These are phyloP conservation scores for Diversispora eburnea DNA, from an alignment of 192 early-diverging fungal genomes.

Conservation along the genomic window DNA sequence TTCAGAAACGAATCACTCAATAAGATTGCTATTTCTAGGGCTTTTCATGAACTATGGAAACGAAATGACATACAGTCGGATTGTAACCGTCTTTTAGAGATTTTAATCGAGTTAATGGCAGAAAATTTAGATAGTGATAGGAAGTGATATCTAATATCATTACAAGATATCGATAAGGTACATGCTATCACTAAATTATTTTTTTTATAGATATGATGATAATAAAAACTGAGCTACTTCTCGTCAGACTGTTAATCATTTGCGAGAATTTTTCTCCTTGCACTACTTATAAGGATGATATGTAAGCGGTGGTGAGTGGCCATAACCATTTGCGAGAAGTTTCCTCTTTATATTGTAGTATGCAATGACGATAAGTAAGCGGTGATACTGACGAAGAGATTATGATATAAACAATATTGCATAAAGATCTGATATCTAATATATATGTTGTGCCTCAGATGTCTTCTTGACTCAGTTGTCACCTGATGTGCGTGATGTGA, in stretches of 20 bases:
- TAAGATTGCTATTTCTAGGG: slow-evolving; percentile 21
- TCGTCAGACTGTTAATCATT: slow-evolving; percentile 10
- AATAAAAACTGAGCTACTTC: slow-evolving; percentile 3
- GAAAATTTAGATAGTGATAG: slow-evolving; percentile 16
- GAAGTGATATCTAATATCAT: slow-evolving; percentile 14
- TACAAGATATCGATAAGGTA: slow-evolving; percentile 14
- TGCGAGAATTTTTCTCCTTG: slow-evolving; percentile 9
- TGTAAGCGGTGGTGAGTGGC: slow-evolving; percentile 1
- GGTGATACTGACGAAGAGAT: background rate
- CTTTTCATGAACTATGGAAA: slow-evolving; percentile 17
- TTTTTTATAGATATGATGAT: slow-evolving; percentile 12
- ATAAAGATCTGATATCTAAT: too few relatives aligned
- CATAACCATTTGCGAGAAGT: slow-evolving; percentile 26
- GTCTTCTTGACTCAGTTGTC: too few relatives aligned
- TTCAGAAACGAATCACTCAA: background rate
- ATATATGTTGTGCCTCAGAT: too few relatives aligned
- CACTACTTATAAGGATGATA: slow-evolving; percentile 2
- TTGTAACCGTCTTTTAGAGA: slow-evolving; percentile 1
- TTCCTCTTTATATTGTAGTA: background rate
- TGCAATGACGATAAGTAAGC: background rate
- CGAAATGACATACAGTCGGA: background rate
- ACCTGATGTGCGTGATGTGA: too few relatives aligned
- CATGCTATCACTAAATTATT: background rate
- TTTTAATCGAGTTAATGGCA: slow-evolving; percentile 3
- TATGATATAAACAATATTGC: too few relatives aligned